Base-by-base conservation (phyloP, 192 early-diverging fungal species). In the Coemansia sp. region DNA sequence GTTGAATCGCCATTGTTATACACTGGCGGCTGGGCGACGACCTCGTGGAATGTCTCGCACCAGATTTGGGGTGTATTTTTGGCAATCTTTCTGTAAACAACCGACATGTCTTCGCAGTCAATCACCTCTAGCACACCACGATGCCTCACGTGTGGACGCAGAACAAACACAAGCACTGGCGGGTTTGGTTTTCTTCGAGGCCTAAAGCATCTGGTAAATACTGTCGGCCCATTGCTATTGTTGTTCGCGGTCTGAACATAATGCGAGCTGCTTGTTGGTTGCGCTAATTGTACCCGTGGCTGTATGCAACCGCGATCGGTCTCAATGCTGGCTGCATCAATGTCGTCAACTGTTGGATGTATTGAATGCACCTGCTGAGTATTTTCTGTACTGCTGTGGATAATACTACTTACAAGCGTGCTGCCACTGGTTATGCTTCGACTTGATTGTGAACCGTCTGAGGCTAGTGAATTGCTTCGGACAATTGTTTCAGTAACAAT, bases 11-110 rank as follows among this genome's bases (percentile, higher is more conserved):
- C n/a, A n/a, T n/a, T n/a, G n/a, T n/a, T n/a, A n/a, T n/a, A n/a
- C n/a, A n/a, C n/a, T n/a, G n/a, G n/a, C n/a, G n/a, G n/a, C n/a
- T n/a, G n/a, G n/a, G n/a, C n/a, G n/a, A n/a, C 13, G 13, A 57
- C 66, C 14, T 62, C 23, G 50, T 77, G 68, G 45, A 77, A 77
- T 44, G 68, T 60, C 53, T 69, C 59, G 19, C 64, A 57, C 74
- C 74, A 68, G 15, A 54, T 41, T 49, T 48, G 63, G 10, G 15
- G 22, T 11, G 62, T 57, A 15, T 44, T 2, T 13, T 55, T 59
- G 8, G 54, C 27, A 24, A 78, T 64, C 7, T 63, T 66, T 13
- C 74, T 60, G 40, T 78, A 78, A 11, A 47, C 69, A 0, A 70
- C 64, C 4, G 30, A 2, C 25, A 40, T 45, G 18, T 66, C 55